These are phyloP conservation scores for Tylopilus plumbeoviolaceoides DNA, from an alignment of 768 basidiomycete species.

Conservation along the genomic window DNA sequence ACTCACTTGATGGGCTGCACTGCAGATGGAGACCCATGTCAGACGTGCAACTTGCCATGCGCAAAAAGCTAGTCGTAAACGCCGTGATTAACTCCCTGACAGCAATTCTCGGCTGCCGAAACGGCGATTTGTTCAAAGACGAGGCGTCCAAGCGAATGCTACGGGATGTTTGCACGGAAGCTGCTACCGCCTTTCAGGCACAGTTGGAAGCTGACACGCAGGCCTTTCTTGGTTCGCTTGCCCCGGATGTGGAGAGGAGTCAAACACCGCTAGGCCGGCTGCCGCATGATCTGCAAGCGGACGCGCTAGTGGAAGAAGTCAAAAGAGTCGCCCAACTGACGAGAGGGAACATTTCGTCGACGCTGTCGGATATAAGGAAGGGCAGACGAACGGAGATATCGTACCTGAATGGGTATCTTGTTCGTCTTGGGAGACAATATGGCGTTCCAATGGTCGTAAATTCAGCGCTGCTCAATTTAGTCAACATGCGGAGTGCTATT, in stretches of 20 bases:
- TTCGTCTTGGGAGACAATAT: slow-evolving; percentile 54
- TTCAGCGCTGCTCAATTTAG: slow-evolving; percentile 49
- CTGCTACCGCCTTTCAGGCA: slow-evolving; percentile 53
- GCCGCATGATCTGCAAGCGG: slow-evolving; percentile 42
- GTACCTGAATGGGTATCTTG: slow-evolving; percentile 79
- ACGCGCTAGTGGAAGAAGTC: slow-evolving; percentile 53
- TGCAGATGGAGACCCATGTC: slow-evolving; percentile 63
- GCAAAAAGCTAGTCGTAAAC: slow-evolving; percentile 80
- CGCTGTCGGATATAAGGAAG: slow-evolving; percentile 65
- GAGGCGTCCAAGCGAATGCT: slow-evolving; percentile 43
- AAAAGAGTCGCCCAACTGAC: slow-evolving; percentile 56
- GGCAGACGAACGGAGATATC: slow-evolving; percentile 73
- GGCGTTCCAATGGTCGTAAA: slow-evolving; percentile 57
- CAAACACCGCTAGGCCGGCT: slow-evolving; percentile 36
- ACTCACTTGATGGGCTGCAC: slow-evolving; percentile 51
- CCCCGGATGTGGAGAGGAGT: slow-evolving; percentile 17
- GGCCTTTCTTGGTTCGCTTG: slow-evolving; percentile 23
- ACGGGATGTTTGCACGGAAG: slow-evolving; percentile 64
- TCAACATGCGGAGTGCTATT: slow-evolving; percentile 54
- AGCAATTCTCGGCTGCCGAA: slow-evolving; percentile 72
- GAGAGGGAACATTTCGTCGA: slow-evolving; percentile 70
- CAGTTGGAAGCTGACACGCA: slow-evolving; percentile 42
- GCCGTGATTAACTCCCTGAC: slow-evolving; percentile 83
- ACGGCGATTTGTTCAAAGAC: slow-evolving; percentile 65
- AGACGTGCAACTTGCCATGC: slow-evolving; percentile 63